Base-by-base conservation (phyloP, 192 early-diverging fungal species). In the Coemansia sp. region DNA sequence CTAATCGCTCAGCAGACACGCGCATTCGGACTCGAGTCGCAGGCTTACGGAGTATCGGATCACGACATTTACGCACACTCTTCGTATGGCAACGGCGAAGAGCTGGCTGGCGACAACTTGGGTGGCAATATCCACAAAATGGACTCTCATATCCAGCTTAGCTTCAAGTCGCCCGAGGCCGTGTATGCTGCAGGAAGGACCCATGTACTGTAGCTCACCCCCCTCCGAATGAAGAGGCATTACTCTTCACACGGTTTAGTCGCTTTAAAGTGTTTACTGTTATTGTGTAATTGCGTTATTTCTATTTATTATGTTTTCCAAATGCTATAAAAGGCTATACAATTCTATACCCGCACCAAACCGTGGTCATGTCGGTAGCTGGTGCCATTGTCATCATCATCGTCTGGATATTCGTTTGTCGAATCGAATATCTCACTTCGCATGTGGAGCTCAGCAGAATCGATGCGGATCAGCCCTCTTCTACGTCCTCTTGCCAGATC, bases 1-100 rank as follows among this genome's bases (percentile, higher is more conserved):
- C 64, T 77, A 58, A 68, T 77, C 32, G 75, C 75, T n/a, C 75
- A 77, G 65, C 75, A 77, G 65, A 71, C 75, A 15, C 65, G 69
- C 16, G 65, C 56, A 11, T 49, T 68, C 11, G 75, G 64, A 39
- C 38, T 71, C 18, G 59, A 71, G 43, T 67, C 75, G 13, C 69
- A 71, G 61, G 53, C 68, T 18, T 71, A 77, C 50, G 65, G 69
- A 21, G 63, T 61, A 2, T 71, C 69, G 2, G 75, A 71, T 5
- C 64, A 61, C 37, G 75, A 71, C 32, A 38, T 68, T 18, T 68
- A 71, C n/a, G 65, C 61, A 12, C 52, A 61, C 19, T 68, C 56
- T 16, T 48, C 62, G 23, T 64, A 71, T 40, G 47, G 65, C 61
- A 65, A 41, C 13, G 57, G 61, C 38, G 75, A 71, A 16, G 70